phyloP scores from a whole-genome alignment of 1,139 yeast genomes.

The Yamadazyma pseudoaaseri region DNA sequence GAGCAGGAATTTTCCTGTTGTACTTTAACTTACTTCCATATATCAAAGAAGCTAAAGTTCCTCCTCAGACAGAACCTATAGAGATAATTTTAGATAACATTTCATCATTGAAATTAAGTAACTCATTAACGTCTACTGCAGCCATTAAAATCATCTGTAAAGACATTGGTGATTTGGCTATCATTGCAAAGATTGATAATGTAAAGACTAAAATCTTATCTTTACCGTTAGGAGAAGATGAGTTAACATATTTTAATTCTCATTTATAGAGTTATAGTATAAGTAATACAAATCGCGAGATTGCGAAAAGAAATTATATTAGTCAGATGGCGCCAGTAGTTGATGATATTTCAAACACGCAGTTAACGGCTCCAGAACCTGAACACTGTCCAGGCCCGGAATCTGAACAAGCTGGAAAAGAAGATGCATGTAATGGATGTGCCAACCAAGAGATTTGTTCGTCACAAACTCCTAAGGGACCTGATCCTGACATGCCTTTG shows the following conservation, averaged over 20 bases:
- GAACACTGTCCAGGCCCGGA: conserved; percentile 99
- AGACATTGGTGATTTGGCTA: conserved; percentile 41
- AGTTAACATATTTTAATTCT: conserved; percentile 35
- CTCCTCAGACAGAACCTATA: conserved; percentile 14
- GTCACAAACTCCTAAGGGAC: conserved; percentile 80
- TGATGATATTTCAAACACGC: conserved; percentile 17
- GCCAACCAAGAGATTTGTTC: conserved; percentile 91
- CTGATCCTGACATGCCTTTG: conserved; percentile 89
- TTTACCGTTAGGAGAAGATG: conserved; percentile 50
- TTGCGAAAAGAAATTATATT: too few relatives aligned
- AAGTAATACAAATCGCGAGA: too few relatives aligned
- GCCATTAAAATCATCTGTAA: conserved; percentile 55
- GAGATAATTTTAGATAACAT: conserved; percentile 42
- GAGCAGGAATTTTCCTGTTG: conserved; percentile 56
- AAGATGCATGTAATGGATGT: conserved; percentile 93
- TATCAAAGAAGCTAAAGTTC: conserved; percentile 6
- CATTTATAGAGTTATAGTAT: not conserved
- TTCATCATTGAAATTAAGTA: conserved; percentile 32
- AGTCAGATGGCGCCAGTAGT: conserved; percentile 23
- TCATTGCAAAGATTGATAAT: conserved; percentile 19
- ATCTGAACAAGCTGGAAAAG: conserved; percentile 88
- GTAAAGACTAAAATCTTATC: conserved; percentile 26
- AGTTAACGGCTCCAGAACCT: conserved; percentile 63
- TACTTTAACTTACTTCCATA: conserved; percentile 34
- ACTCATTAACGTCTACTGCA: conserved; percentile 26